Percentiles rank a stretch among this genome's conserved stretches.
Conservation (phyloP, 345 rosid species). For the Gossypium turneri region DNA sequence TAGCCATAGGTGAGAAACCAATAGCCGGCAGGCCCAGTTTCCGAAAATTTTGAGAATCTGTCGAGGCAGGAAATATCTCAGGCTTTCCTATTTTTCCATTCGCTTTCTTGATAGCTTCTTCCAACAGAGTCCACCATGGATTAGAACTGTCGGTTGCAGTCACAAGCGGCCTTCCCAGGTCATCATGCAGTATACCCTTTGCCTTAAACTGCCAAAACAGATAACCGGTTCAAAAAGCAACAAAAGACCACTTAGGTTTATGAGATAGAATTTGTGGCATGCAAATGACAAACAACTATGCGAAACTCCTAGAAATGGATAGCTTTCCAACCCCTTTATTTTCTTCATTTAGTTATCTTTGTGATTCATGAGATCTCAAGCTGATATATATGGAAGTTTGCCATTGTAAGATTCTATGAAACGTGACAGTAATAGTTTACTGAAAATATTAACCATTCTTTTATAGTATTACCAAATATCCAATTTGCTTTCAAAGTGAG, state of each 20-base stretch:
- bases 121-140: slow-evolving; percentile 88
- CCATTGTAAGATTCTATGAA: not conserved
- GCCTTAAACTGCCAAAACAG: slow-evolving; percentile 72
- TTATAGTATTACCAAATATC: not conserved
- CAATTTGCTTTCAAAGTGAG: not conserved
- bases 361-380: not conserved
- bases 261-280: not conserved
- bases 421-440: not conserved
- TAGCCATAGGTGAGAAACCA: slow-evolving; percentile 88
- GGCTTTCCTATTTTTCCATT: slow-evolving; percentile 67
- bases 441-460: not conserved
- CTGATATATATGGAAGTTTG: not conserved
- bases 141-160: slow-evolving; percentile 68
- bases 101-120: slow-evolving; percentile 69
- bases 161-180: slow-evolving; percentile 48
- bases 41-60: slow-evolving; percentile 79
- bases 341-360: not conserved
- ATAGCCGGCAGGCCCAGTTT: slow-evolving; percentile 67
- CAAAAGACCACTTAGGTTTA: not conserved
- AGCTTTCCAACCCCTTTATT: not conserved
- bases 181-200: slow-evolving; percentile 33
- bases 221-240: slow-evolving; percentile 14
- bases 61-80: slow-evolving; percentile 85
- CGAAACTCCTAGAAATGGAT: not conserved
- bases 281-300: not conserved